Percentiles rank a stretch among this genome's conserved stretches.
Evolutionary conservation across 352 stramenopile species (phyloP).

Genomic region (Saprolegnia diclina): DNA sequence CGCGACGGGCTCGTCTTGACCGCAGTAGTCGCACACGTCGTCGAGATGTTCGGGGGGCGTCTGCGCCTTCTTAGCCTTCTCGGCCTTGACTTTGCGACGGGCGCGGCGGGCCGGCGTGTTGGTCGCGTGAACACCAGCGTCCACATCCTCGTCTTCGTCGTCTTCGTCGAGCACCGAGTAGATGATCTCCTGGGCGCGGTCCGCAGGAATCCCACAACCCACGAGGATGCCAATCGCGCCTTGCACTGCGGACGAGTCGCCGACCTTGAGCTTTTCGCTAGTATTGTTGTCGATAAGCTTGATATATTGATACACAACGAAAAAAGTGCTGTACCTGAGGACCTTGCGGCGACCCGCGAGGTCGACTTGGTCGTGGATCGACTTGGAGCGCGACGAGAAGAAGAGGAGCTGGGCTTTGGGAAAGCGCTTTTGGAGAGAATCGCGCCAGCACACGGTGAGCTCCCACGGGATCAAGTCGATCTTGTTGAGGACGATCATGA

Average conservation of each 20-base stretch:
- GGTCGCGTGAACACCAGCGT: conserved; percentile 32
- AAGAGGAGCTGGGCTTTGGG: conserved; percentile 58
- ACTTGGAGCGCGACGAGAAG: conserved; percentile 72
- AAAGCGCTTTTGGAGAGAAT: conserved; percentile 56
- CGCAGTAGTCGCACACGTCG: conserved; percentile 61
- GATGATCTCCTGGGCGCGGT: conserved; percentile 49
- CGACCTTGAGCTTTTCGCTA: conserved; percentile 74
- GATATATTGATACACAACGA: too few relatives aligned
- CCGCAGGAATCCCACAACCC: conserved; percentile 52
- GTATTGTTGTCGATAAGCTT: not conserved
- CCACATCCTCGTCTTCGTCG: not conserved
- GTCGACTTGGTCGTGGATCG: conserved; percentile 59
- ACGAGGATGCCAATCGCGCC: conserved; percentile 61
- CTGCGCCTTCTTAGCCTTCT: conserved; percentile 32
- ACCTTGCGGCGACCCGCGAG: conserved; percentile 62
- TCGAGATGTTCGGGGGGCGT: conserved; percentile 22
- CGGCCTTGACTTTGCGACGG: conserved; percentile 55
- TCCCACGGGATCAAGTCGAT: conserved; percentile 62
- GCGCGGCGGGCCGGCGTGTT: conserved; percentile 33
- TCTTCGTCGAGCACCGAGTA: conserved; percentile 47
- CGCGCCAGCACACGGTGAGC: conserved; percentile 61
- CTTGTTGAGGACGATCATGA: conserved; percentile 84
- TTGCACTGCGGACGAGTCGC: conserved; percentile 55
- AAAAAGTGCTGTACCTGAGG: conserved; percentile 36
- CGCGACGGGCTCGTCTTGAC: conserved; percentile 50